Evolutionary conservation across 2,329 filamentous ascomycete genomes (phyloP).

Genomic region (Paecilomyces dactylethromorphus): DNA sequence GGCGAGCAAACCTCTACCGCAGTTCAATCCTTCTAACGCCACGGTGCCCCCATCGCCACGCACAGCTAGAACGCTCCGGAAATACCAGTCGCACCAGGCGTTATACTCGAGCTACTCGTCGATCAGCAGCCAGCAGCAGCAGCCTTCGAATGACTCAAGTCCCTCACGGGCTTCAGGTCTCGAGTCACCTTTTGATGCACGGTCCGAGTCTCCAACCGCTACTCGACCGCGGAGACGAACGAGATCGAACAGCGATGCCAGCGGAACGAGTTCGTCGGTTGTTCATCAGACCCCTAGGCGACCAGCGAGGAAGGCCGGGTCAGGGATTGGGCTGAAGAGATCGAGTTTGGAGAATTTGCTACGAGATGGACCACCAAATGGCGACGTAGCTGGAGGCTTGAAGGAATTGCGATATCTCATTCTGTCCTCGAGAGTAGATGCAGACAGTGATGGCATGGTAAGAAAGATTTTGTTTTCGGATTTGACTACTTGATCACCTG

Average conservation of each 20-base stretch:
- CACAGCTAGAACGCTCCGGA: slow-evolving; percentile 61
- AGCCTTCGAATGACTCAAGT: slow-evolving; percentile 10
- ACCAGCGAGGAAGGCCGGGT: slow-evolving; percentile 37
- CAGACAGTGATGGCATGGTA: slow-evolving; percentile 50
- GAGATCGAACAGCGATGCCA: slow-evolving; percentile 68
- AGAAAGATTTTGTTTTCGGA: slow-evolving; percentile 3
- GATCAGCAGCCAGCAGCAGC: slow-evolving; percentile 54
- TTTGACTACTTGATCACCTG: background rate
- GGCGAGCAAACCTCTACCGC: slow-evolving; percentile 17
- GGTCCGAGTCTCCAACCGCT: slow-evolving; percentile 19
- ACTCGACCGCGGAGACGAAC: slow-evolving; percentile 37
- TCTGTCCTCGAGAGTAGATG: slow-evolving; percentile 43
- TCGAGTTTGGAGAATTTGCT: slow-evolving; percentile 65
- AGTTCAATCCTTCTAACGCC: slow-evolving; percentile 14
- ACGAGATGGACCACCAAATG: slow-evolving; percentile 70
- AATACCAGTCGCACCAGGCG: slow-evolving; percentile 67
- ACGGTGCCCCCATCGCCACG: slow-evolving; percentile 50
- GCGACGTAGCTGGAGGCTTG: slow-evolving; percentile 46
- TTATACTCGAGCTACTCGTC: slow-evolving; percentile 51
- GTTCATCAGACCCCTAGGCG: slow-evolving; percentile 22
- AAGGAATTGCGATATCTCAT: slow-evolving; percentile 44
- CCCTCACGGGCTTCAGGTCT: slow-evolving; percentile 6
- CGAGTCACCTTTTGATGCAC: slow-evolving; percentile 17
- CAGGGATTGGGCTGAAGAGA: slow-evolving; percentile 40
- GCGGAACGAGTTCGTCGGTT: slow-evolving; percentile 29